phyloP scores from a whole-genome alignment of 2,329 filamentous ascomycete species.

The Verticillium longisporum region DNA sequence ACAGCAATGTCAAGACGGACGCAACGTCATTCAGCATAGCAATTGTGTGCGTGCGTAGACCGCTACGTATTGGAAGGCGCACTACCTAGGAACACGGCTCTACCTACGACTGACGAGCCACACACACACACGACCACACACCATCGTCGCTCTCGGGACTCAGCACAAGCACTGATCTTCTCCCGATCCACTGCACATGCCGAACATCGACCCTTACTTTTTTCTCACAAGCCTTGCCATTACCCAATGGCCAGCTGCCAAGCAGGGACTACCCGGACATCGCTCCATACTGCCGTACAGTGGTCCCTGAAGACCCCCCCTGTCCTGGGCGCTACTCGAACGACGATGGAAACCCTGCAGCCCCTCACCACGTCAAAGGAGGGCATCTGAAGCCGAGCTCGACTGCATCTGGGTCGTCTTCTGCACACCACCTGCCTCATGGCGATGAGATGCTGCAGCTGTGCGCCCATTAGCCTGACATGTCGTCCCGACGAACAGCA shows the following conservation, averaged over 20 bases:
- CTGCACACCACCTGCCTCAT: background rate
- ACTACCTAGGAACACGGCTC: background rate
- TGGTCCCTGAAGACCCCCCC: background rate
- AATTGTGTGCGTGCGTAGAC: background rate
- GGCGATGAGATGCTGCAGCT: background rate
- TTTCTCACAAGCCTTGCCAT: background rate
- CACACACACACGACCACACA: background rate
- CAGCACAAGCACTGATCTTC: constrained; percentile 1
- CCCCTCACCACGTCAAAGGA: background rate
- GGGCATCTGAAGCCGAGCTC: background rate
- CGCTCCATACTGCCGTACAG: background rate
- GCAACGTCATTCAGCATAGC: background rate
- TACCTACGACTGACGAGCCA: background rate
- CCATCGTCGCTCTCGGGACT: background rate
- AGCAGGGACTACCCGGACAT: constrained; percentile 1
- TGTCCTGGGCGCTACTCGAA: background rate
- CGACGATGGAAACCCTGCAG: background rate
- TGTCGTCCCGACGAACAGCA: background rate
- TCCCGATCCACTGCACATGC: constrained; percentile 1
- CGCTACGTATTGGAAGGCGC: background rate
- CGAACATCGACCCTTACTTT: background rate
- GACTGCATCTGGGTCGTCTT: background rate
- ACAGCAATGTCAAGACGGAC: background rate
- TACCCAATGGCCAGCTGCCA: background rate
- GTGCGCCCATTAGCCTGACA: background rate